Conservation (phyloP, 1,284 basidiomycete species). For the Ustilago cynodontis region DNA sequence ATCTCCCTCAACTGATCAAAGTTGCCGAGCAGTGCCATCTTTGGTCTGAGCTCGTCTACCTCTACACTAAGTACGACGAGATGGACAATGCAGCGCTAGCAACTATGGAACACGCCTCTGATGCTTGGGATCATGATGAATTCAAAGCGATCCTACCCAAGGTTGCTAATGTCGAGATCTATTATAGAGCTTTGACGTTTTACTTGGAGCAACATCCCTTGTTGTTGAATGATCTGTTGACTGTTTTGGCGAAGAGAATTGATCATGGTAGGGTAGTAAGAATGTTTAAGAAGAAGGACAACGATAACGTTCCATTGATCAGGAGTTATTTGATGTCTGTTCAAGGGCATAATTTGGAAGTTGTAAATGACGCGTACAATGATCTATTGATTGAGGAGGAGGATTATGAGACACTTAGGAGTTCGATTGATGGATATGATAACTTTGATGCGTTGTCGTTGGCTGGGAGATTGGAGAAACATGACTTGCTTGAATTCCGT, state of each 20-base stretch:
- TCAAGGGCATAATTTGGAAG: conserved; percentile 93
- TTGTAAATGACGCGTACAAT: conserved; percentile 98
- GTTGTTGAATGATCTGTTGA: conserved; percentile 90
- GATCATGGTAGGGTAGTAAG: conserved; percentile 95
- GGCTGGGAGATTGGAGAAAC: conserved; percentile 86
- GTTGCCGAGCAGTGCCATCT: conserved; percentile 95
- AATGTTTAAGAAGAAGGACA: conserved; percentile 85
- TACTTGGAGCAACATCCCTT: conserved; percentile 92
- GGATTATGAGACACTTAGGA: conserved; percentile 95
- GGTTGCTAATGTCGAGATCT: conserved; percentile 98
- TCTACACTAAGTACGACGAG: conserved; percentile 98
- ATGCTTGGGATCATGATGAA: conserved; percentile 99
- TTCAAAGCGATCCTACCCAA: conserved; percentile 74
- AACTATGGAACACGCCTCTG: conserved; percentile 96
- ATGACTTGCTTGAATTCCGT: conserved; percentile 94
- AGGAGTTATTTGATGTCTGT: conserved; percentile 96
- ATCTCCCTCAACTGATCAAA: conserved; percentile 94
- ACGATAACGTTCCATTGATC: conserved; percentile 94
- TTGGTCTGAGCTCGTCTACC: conserved; percentile 97
- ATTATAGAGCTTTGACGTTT: conserved; percentile 78
- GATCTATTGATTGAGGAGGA: conserved; percentile 98
- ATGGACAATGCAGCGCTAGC: conserved; percentile 95
- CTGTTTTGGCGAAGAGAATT: conserved; percentile 90
- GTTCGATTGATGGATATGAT: conserved; percentile 96
- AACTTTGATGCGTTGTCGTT: conserved; percentile 95